phyloP scores from a whole-genome alignment of 257 asterid genomes.

The Osmanthus fragrans region DNA sequence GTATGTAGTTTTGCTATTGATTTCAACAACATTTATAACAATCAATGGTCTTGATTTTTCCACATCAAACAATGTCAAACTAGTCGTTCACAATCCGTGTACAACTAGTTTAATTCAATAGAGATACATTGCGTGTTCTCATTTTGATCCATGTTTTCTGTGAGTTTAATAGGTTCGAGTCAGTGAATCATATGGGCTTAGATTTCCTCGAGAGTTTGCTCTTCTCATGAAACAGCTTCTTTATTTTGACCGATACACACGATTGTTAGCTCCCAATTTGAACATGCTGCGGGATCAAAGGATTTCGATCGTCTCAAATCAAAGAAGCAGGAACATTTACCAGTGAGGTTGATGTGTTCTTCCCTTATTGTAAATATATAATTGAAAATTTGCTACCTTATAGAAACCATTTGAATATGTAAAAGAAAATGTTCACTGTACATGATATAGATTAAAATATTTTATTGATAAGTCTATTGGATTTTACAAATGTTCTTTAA shows the following conservation, averaged over 20 bases:
- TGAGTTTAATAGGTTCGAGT: slow-evolving; percentile 67
- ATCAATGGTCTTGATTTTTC: no score
- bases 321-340: slow-evolving; percentile 41
- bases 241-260: slow-evolving; percentile 90
- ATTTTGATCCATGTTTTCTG: not conserved
- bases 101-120: no score
- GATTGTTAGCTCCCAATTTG: slow-evolving; percentile 88
- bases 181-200: slow-evolving; percentile 92
- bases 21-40: no score
- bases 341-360: slow-evolving; percentile 22
- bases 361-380: not conserved
- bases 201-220: slow-evolving; percentile 95
- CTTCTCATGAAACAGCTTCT: slow-evolving; percentile 96
- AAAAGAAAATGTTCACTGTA: slow-evolving; percentile 19
- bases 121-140: not conserved
- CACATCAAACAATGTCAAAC: no score
- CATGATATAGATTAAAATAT: slow-evolving; percentile 4
- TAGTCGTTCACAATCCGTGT: no score
- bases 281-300: slow-evolving; percentile 96
- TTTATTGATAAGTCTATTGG: not conserved
- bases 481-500: no score
- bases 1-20: no score
- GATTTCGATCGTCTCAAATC: slow-evolving; percentile 66
- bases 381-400: not conserved
- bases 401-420: not conserved